Evolutionary conservation across 2,329 filamentous ascomycete species (phyloP).

Genomic region (Ilyonectria sp.): DNA sequence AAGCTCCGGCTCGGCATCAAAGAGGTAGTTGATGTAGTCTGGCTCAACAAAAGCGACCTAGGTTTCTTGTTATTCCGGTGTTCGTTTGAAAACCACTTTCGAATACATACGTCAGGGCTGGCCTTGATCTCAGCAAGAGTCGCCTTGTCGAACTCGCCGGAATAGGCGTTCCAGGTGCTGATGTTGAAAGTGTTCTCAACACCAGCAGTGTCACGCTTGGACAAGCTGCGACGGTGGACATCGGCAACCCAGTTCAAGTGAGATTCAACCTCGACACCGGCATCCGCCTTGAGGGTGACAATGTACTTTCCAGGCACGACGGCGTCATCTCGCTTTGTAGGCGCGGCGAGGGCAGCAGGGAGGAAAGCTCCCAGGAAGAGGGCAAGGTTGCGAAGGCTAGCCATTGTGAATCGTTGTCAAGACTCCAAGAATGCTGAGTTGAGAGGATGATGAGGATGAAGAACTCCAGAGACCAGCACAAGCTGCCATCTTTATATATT

Average conservation of each 20-base stretch:
- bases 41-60: slow-evolving; percentile 46
- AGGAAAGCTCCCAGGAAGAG: slow-evolving; percentile 52
- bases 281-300: slow-evolving; percentile 71
- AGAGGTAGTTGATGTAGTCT: slow-evolving; percentile 42
- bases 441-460: slow-evolving; percentile 33
- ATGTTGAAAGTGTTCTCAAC: slow-evolving; percentile 51
- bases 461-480: slow-evolving; percentile 15
- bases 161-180: slow-evolving; percentile 56
- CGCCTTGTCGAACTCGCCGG: slow-evolving; percentile 58
- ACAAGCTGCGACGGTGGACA: slow-evolving; percentile 67
- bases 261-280: slow-evolving; percentile 59
- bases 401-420: slow-evolving; percentile 41
- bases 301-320: slow-evolving; percentile 63
- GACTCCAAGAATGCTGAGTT: slow-evolving; percentile 22
- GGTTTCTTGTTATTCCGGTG: slow-evolving; percentile 5
- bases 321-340: slow-evolving; percentile 35
- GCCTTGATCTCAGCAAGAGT: slow-evolving; percentile 58
- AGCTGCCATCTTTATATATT: neutral
- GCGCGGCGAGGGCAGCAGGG: slow-evolving; percentile 51
- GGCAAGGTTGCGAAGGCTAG: slow-evolving; percentile 50
- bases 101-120: slow-evolving; percentile 56
- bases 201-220: slow-evolving; percentile 59
- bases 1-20: slow-evolving; percentile 34
- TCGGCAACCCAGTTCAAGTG: slow-evolving; percentile 65
- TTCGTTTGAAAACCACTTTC: neutral